Evolutionary conservation across 805 yeast genomes (phyloP).

Genomic region (Yamadazyma philogaea): DNA sequence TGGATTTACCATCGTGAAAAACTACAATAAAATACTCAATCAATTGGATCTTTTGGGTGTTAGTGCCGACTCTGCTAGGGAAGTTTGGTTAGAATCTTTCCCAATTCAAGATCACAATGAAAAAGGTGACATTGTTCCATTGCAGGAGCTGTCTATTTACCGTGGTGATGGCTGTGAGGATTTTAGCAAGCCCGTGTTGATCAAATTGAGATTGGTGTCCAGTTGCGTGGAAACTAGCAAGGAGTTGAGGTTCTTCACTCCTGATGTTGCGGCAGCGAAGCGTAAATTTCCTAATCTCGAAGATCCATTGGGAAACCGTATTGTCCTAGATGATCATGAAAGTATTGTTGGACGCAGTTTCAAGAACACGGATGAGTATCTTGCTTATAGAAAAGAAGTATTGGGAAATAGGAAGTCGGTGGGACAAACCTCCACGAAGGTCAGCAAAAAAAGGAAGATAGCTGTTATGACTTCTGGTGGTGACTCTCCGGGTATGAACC

Average conservation of each 20-base stretch:
- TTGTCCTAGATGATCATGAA: conserved; percentile 25
- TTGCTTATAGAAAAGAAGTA: conserved; percentile 7
- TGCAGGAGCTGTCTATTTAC: conserved; percentile 40
- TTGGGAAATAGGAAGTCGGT: background rate
- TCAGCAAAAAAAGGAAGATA: conserved; percentile 41
- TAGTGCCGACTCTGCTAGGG: conserved; percentile 63
- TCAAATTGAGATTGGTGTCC: conserved; percentile 35
- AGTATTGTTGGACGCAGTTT: conserved; percentile 8
- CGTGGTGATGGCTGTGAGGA: conserved; percentile 33
- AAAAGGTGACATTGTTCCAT: conserved; percentile 35
- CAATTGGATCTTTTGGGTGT: conserved; percentile 43
- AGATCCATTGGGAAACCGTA: conserved; percentile 37
- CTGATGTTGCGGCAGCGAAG: conserved; percentile 24
- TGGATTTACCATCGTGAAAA: conserved; percentile 61
- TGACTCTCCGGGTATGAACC: conserved; percentile 80
- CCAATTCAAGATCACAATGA: conserved; percentile 44
- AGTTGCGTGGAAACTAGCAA: conserved; percentile 13
- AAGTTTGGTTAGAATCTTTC: conserved; percentile 70
- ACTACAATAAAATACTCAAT: conserved; percentile 46
- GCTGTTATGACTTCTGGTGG: conserved; percentile 84
- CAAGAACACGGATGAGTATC: conserved; percentile 6
- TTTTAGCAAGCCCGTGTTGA: conserved; percentile 26
- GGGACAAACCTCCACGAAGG: background rate
- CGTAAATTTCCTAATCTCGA: conserved; percentile 16
- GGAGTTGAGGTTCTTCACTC: conserved; percentile 30